phyloP scores from a whole-genome alignment of 495 filamentous ascomycete genomes.

The Apodospora peruviana region DNA sequence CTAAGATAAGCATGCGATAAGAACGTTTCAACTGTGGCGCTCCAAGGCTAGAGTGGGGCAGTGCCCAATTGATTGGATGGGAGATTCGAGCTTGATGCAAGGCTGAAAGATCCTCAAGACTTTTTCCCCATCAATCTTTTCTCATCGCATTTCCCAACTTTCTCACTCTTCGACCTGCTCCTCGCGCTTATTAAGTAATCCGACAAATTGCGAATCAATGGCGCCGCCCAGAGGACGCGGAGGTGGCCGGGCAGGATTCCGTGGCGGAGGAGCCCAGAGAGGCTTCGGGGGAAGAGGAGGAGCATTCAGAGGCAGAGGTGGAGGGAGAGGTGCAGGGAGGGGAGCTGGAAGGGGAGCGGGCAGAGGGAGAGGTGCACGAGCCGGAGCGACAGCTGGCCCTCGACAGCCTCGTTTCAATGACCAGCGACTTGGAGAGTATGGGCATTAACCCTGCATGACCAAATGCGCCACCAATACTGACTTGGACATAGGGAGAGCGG shows the following conservation, averaged over 20 bases:
- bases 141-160: not conserved
- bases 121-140: slow-evolving; percentile 12
- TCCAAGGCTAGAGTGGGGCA: slow-evolving; percentile 1
- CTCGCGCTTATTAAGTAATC: not conserved
- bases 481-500: slow-evolving; percentile 11
- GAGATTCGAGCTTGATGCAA: slow-evolving; percentile 7
- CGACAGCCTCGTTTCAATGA: slow-evolving; percentile 29
- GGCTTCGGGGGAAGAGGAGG: slow-evolving; percentile 15
- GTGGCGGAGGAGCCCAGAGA: slow-evolving; percentile 20
- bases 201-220: slow-evolving; percentile 10
- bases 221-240: slow-evolving; percentile 11
- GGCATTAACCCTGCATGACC: not conserved
- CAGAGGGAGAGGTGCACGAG: slow-evolving; percentile 28
- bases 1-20: slow-evolving; percentile 33
- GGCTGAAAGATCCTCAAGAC: slow-evolving; percentile 16
- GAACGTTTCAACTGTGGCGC: not conserved
- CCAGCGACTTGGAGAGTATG: slow-evolving; percentile 33
- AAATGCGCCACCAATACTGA: not conserved
- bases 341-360: slow-evolving; percentile 4
- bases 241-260: slow-evolving; percentile 18
- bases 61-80: not conserved
- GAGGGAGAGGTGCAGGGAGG: slow-evolving; percentile 18
- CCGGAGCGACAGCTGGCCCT: slow-evolving; percentile 11
- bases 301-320: slow-evolving; percentile 16
- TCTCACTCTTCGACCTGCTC: too few species aligned